Evolutionary conservation across 2,329 filamentous ascomycete species (phyloP), one percentile per base, ranked within the genome.

Genomic region (Trichoderma pleuroti): DNA sequence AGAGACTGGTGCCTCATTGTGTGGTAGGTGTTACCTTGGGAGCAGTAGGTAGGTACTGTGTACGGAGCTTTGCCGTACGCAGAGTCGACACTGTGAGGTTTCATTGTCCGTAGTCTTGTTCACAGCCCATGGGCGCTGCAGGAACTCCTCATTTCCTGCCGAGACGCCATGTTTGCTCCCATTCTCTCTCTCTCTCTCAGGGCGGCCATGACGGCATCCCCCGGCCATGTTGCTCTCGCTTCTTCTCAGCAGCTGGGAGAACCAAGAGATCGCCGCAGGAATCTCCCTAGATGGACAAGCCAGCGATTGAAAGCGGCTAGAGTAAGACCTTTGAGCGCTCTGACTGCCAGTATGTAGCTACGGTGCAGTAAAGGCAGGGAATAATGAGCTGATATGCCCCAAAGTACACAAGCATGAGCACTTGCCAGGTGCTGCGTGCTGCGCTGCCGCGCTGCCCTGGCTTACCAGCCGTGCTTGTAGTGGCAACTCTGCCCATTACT

Each of bases 361-460:
- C 30, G 24, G 46, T 52, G 46, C 30, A 16, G 63, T 57, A 57
- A 21, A 46, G 68, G 34, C 34, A 64, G n/a, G 60, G 60, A 68
- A 36, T 34, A 49, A 26, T 59, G 64, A 59, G 64, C 36, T 68
- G 64, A 57, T 64, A 49, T n/a, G 42, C n/a, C 42, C 26, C 61
- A 18, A 49, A 52, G 61, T 32, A 62, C 16, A 24, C 18, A 42
- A 21, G 32, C 12, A 52, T 28, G 49, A 26, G 32, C 24, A 36
- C 63, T 28, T 54, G 62, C 16, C 18, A 6, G 49, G 30, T 26
- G 21, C 39, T 64, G 39, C 42, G 59, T 26, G 34, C 32, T 60
- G 30, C 39, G 18, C 39, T 34, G 34, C 21, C 57, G 30, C 39
- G 18, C 39, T 34, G 34, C 21, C 57, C 12, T 39, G 32, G 26